These are phyloP conservation scores for Amanita rubescens DNA, from an alignment of 768 basidiomycete species.

Conservation along the genomic window DNA sequence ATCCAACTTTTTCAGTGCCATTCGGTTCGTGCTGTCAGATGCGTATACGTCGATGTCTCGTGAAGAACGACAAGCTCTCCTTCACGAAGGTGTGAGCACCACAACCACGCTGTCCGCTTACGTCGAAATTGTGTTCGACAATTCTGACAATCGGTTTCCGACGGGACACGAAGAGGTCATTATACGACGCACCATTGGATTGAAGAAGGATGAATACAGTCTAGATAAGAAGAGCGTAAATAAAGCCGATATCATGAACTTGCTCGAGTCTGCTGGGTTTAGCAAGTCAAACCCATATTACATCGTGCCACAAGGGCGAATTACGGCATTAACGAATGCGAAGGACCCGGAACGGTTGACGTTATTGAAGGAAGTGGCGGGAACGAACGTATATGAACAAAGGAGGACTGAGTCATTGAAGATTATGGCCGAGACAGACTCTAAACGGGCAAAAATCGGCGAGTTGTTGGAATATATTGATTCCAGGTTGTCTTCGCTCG, in stretches of 20 bases:
- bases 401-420: conserved; percentile 86
- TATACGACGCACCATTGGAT: conserved; percentile 87
- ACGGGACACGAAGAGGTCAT: conserved; percentile 84
- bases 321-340: conserved; percentile 93
- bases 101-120: conserved; percentile 89
- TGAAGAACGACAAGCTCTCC: conserved; percentile 86
- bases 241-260: conserved; percentile 96
- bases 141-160: conserved; percentile 88
- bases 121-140: conserved; percentile 95
- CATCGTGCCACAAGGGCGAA: conserved; percentile 98
- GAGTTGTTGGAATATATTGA: conserved; percentile 90
- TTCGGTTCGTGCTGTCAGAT: conserved; percentile 96
- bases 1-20: conserved; percentile 96
- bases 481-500: conserved; percentile 80
- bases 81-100: conserved; percentile 89
- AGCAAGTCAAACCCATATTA: conserved; percentile 99
- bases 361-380: conserved; percentile 96
- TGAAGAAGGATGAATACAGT: conserved; percentile 99
- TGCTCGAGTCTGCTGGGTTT: conserved; percentile 95
- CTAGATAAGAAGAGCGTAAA: conserved; percentile 92
- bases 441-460: conserved; percentile 85
- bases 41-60: conserved; percentile 94
- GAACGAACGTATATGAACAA: conserved; percentile 97
- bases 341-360: conserved; percentile 92
- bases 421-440: conserved; percentile 95